Evolutionary conservation across 208 protist genomes (phyloP).

Genomic region (Crithidia bombi): DNA sequence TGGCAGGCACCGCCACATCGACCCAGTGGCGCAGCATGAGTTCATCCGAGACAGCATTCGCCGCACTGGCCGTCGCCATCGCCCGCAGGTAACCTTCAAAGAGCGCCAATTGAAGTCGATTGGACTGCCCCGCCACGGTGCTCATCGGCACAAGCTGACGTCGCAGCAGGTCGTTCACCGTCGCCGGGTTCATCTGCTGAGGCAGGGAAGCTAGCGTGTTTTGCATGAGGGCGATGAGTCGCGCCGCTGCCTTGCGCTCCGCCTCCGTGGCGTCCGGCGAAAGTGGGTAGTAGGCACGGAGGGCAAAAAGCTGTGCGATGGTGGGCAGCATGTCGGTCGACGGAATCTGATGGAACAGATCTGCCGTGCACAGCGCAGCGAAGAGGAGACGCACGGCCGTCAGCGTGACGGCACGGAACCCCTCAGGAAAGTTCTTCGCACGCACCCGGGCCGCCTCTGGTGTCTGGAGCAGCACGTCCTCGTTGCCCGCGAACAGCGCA

Average conservation of each 20-base stretch:
- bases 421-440: slow-evolving; percentile 35
- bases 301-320: slow-evolving; percentile 49
- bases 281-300: slow-evolving; percentile 46
- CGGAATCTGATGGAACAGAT: slow-evolving; percentile 33
- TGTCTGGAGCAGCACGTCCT: slow-evolving; percentile 30
- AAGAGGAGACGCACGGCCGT: slow-evolving; percentile 38
- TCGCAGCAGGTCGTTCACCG: slow-evolving; percentile 35
- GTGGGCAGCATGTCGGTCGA: slow-evolving; percentile 38
- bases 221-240: slow-evolving; percentile 31
- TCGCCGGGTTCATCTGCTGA: slow-evolving; percentile 39
- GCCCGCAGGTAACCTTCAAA: slow-evolving; percentile 75
- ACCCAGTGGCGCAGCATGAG: slow-evolving; percentile 74
- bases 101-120: slow-evolving; percentile 58
- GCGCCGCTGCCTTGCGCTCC: slow-evolving; percentile 27
- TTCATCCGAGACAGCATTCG: slow-evolving; percentile 58
- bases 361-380: slow-evolving; percentile 36
- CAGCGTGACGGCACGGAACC: slow-evolving; percentile 40
- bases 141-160: slow-evolving; percentile 36
- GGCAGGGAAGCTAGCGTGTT: slow-evolving; percentile 33
- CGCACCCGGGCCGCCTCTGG: slow-evolving; percentile 29
- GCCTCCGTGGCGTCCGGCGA: slow-evolving; percentile 17
- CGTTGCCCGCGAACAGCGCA: slow-evolving; percentile 30
- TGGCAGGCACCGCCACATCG: slow-evolving; percentile 43
- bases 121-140: slow-evolving; percentile 15
- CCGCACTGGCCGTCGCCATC: slow-evolving; percentile 59